A percentile compares a stretch with the other conserved stretches of the same genome.
Conservation (phyloP, 2,329 filamentous ascomycete genomes). For the Aspergillus melleus region DNA sequence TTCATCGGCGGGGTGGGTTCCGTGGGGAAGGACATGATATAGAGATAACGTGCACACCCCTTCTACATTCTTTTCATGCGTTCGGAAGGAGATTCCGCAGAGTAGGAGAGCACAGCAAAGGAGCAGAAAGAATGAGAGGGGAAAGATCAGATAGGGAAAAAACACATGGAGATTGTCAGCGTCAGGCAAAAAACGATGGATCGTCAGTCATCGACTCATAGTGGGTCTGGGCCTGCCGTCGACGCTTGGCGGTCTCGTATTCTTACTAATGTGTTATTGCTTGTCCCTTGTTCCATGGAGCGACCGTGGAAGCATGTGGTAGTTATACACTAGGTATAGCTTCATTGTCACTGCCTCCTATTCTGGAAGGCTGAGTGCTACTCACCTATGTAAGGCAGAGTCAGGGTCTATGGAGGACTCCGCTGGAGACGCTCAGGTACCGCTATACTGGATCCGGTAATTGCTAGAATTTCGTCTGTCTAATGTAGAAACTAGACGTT, state of each 20-base stretch:
- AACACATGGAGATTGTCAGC: not conserved
- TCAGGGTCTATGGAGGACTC: no score
- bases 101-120: not conserved
- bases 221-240: slow-evolving; percentile 12
- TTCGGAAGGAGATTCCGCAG: not conserved
- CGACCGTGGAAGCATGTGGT: not conserved
- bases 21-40: slow-evolving; percentile 11
- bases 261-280: slow-evolving; percentile 7
- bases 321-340: no score
- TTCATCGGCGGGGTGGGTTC: slow-evolving; percentile 8
- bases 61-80: slow-evolving; percentile 12
- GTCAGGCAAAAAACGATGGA: not conserved
- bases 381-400: no score
- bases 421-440: not conserved
- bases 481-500: not conserved
- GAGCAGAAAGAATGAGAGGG: not conserved
- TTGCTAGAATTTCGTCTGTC: not conserved
- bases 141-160: slow-evolving; percentile 1
- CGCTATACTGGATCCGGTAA: not conserved
- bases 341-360: no score
- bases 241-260: not conserved
- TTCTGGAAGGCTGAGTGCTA: no score
- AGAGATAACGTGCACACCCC: slow-evolving; percentile 4
- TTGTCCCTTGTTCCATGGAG: no score
- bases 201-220: slow-evolving; percentile 19